These are phyloP conservation scores for Talaromyces islandicus DNA, from an alignment of 2,329 filamentous ascomycete species.

Conservation along the genomic window DNA sequence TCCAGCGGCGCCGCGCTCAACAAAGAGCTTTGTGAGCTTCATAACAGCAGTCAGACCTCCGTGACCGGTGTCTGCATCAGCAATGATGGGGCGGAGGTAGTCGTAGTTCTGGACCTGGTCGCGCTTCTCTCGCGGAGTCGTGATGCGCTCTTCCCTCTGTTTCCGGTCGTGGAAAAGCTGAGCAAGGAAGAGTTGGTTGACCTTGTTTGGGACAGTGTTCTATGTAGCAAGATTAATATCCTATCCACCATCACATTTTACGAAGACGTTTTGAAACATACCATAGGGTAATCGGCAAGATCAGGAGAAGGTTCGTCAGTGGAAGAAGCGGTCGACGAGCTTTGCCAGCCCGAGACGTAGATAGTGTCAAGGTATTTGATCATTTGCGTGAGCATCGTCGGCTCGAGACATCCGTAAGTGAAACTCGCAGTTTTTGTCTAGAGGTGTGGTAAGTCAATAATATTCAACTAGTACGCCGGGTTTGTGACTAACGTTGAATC, in stretches of 20 bases:
- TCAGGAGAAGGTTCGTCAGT: conserved; percentile 96
- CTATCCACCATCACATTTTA: neutral
- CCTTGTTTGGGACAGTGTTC: conserved; percentile 98
- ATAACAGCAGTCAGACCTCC: conserved; percentile 97
- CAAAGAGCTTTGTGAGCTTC: conserved; percentile 97
- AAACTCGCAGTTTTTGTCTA: conserved; percentile 80
- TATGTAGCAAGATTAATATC: conserved; percentile 36
- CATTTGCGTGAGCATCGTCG: conserved; percentile 99
- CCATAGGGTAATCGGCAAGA: conserved; percentile 94
- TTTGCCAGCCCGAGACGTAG: conserved; percentile 99
- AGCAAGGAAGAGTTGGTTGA: conserved; percentile 94
- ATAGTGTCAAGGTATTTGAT: conserved; percentile 97
- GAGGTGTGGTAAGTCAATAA: conserved; percentile 15
- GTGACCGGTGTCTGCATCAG: conserved; percentile 95
- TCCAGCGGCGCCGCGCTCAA: conserved; percentile 92
- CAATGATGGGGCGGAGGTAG: conserved; percentile 92
- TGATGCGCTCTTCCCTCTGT: conserved; percentile 89
- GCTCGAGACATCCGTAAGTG: conserved; percentile 95
- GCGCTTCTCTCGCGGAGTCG: conserved; percentile 66
- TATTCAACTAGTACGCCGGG: neutral
- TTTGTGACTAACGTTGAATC: conserved; percentile 63
- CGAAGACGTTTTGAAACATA: conserved; percentile 30
- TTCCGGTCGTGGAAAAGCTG: conserved; percentile 99
- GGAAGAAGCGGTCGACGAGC: conserved; percentile 88
- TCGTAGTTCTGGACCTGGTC: conserved; percentile 72